A percentile compares a stretch with the other conserved stretches of the same genome.
Conservation (phyloP, 768 basidiomycete genomes). For the Coprinellus micaceus region DNA sequence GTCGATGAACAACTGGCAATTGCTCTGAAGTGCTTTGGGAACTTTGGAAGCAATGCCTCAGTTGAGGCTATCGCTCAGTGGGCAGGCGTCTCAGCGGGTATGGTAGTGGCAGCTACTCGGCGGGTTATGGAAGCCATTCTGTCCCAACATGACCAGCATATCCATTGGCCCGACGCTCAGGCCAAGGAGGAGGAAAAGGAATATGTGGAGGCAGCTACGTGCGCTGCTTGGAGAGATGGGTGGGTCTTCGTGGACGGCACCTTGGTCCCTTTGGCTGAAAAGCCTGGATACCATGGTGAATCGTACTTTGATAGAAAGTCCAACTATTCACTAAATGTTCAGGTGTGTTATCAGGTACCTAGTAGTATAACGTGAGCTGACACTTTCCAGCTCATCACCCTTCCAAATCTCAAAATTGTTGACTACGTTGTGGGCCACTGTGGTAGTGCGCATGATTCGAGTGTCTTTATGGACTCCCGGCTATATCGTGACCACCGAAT, state of each 20-base stretch:
- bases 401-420: constrained; percentile 9
- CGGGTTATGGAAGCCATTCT: constrained; percentile 4
- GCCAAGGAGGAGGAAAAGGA: constrained; percentile 32
- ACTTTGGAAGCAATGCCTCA: constrained; percentile 11
- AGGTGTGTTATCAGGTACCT: too few relatives aligned
- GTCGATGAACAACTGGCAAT: constrained; percentile 11
- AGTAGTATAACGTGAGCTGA: too few relatives aligned
- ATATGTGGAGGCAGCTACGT: constrained; percentile 32
- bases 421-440: constrained; percentile 9
- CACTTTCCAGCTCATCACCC: constrained; percentile 14
- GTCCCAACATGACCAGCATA: constrained; percentile 12
- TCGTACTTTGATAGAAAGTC: constrained; percentile 33
- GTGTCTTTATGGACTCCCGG: constrained; percentile 13
- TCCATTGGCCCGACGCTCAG: constrained; percentile 23
- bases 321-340: constrained; percentile 33
- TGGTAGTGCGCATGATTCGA: constrained; percentile 10
- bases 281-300: constrained; percentile 29
- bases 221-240: constrained; percentile 30
- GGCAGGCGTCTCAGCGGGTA: constrained; percentile 4
- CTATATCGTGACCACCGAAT: constrained; percentile 10
- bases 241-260: constrained; percentile 38
- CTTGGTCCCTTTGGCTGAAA: constrained; percentile 24
- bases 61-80: constrained; percentile 8
- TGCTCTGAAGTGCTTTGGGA: constrained; percentile 7
- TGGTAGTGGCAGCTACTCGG: neutral